These are phyloP conservation scores for Lyophyllum decastes DNA, from an alignment of 768 basidiomycete genomes.

Conservation along the genomic window DNA sequence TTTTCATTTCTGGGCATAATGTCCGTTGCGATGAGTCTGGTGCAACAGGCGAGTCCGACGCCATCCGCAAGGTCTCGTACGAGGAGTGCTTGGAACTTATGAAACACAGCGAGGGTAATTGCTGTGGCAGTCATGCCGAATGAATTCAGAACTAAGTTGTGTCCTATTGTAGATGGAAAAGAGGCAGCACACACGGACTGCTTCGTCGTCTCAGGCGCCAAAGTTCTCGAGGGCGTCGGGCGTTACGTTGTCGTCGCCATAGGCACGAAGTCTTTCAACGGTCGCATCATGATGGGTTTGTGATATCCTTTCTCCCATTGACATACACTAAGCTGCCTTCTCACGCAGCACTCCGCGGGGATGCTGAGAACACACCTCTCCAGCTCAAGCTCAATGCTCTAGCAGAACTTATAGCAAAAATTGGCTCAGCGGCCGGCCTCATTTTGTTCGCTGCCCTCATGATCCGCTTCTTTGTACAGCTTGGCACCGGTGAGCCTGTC, in stretches of 20 bases:
- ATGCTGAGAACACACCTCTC: conserved; percentile 87
- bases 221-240: conserved; percentile 94
- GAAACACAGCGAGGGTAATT: conserved; percentile 20
- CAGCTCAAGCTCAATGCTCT: conserved; percentile 91
- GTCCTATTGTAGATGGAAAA: conserved; percentile 18
- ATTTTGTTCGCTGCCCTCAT: conserved; percentile 81
- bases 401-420: conserved; percentile 94
- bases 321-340: neutral
- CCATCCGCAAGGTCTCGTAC: conserved; percentile 86
- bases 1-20: conserved; percentile 91
- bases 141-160: neutral
- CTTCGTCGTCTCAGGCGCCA: conserved; percentile 89
- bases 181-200: conserved; percentile 74
- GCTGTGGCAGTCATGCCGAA: neutral
- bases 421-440: conserved; percentile 81
- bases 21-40: conserved; percentile 96
- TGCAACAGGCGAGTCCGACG: conserved; percentile 95
- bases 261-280: conserved; percentile 92
- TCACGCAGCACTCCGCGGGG: conserved; percentile 79
- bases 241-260: conserved; percentile 91
- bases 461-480: conserved; percentile 94
- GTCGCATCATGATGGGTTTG: conserved; percentile 96
- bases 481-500: conserved; percentile 59
- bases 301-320: conserved; percentile 10
- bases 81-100: conserved; percentile 65